These are phyloP conservation scores for Penicillium antarcticum DNA, from an alignment of 495 filamentous ascomycete species.

Conservation along the genomic window DNA sequence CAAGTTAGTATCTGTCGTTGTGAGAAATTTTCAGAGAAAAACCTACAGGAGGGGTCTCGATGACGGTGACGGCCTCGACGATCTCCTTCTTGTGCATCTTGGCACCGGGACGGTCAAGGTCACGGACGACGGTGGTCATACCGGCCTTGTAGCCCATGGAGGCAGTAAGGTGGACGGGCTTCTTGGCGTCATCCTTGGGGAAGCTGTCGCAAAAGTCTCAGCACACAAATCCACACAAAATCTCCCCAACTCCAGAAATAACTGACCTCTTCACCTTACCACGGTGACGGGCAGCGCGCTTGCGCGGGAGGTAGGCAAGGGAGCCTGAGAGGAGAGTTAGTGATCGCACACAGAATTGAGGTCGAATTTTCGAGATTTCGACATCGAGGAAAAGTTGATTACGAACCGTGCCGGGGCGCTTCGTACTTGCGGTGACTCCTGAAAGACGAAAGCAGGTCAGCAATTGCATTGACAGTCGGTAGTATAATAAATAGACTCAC, in stretches of 20 bases:
- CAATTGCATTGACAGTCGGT: conserved; percentile 19
- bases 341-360: conserved; percentile 25
- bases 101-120: conserved; percentile 97
- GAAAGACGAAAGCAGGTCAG: conserved; percentile 28
- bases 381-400: conserved; percentile 24
- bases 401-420: conserved; percentile 90
- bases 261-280: conserved; percentile 97
- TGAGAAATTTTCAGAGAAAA: neutral
- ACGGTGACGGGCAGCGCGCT: conserved; percentile 92
- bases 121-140: conserved; percentile 99
- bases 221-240: conserved; percentile 23
- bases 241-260: conserved; percentile 9
- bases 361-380: conserved; percentile 26
- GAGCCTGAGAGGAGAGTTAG: conserved; percentile 54
- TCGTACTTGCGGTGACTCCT: conserved; percentile 79
- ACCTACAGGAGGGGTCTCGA: conserved; percentile 99
- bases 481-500: conserved; percentile 31
- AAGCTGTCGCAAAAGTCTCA: conserved; percentile 61
- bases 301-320: conserved; percentile 93
- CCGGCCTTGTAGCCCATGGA: conserved; percentile 99
- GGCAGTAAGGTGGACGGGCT: conserved; percentile 98
- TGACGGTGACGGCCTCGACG: conserved; percentile 97
- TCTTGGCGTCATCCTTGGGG: conserved; percentile 99
- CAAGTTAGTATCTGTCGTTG: neutral
- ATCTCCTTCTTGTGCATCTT: conserved; percentile 99